A percentile compares a stretch with the other conserved stretches of the same genome.
Conservation (phyloP, 331 rosid species). For the Phaseolus coccineus region DNA sequence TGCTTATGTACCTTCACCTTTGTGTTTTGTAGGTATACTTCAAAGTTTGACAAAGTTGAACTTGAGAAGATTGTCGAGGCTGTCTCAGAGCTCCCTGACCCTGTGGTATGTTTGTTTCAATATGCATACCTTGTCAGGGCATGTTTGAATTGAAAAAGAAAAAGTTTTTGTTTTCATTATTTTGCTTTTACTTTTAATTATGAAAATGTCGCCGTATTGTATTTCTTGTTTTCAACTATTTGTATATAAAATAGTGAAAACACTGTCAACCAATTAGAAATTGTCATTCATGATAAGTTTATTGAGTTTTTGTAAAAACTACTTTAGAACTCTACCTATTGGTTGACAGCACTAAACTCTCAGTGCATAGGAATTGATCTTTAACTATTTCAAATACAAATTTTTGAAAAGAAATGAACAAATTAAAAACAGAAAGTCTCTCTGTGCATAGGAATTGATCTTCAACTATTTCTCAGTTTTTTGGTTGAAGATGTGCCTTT, state of each 20-base stretch:
- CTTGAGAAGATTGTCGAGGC: conserved; percentile 66
- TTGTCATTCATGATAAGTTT: background rate
- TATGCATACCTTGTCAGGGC: background rate
- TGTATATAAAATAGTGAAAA: background rate
- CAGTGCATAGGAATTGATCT: background rate
- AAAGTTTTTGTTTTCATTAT: background rate
- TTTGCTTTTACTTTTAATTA: background rate
- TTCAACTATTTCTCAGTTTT: background rate
- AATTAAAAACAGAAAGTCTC: too few relatives aligned
- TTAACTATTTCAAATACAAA: background rate
- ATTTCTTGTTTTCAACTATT: background rate
- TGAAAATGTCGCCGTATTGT: background rate
- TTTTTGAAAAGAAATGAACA: background rate
- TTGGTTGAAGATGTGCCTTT: conserved; percentile 20
- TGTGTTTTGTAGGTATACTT: conserved; percentile 70
- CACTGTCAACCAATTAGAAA: background rate
- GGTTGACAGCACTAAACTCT: background rate
- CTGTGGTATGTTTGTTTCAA: conserved; percentile 64
- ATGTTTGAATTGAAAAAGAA: too few relatives aligned
- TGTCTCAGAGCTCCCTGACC: conserved; percentile 86
- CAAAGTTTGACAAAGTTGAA: conserved; percentile 81
- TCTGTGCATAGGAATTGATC: too few relatives aligned
- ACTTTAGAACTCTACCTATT: background rate
- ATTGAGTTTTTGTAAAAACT: background rate
- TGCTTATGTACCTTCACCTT: background rate